Percentiles rank a stretch among this genome's conserved stretches.
phyloP scores from a whole-genome alignment of 768 basidiomycete genomes.

The Suillus bovinus region DNA sequence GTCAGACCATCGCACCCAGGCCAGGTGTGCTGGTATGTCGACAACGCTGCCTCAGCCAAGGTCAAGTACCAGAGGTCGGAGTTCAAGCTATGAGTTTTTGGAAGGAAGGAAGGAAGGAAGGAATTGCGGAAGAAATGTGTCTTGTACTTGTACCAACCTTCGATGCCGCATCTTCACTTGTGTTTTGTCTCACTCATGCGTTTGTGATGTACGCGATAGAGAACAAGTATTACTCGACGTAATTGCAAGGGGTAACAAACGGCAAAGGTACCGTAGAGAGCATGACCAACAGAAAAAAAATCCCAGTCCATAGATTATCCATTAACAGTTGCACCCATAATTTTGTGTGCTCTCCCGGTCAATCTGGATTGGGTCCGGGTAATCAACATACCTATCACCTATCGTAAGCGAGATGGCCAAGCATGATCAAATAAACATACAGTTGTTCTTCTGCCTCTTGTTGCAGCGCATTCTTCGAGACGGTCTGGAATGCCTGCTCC shows the following conservation, averaged over 20 bases:
- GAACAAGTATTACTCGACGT: constrained; percentile 35
- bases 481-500: constrained; percentile 99
- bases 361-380: constrained; percentile 97
- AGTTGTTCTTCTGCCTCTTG: constrained; percentile 96
- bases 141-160: constrained; percentile 28
- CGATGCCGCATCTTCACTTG: constrained; percentile 13
- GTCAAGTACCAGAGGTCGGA: constrained; percentile 55
- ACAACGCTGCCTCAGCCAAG: constrained; percentile 75
- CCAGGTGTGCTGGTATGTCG: constrained; percentile 93
- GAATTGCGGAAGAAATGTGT: constrained; percentile 8
- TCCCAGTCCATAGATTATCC: constrained; percentile 29
- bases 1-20: constrained; percentile 81
- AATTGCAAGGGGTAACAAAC: constrained; percentile 34
- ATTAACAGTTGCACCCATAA: constrained; percentile 87
- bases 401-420: constrained; percentile 14
- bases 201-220: constrained; percentile 12
- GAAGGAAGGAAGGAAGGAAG: constrained; percentile 11
- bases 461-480: constrained; percentile 98
- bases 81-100: constrained; percentile 50
- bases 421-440: constrained; percentile 46
- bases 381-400: constrained; percentile 87
- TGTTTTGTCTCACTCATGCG: constrained; percentile 15
- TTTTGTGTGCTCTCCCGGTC: constrained; percentile 90
- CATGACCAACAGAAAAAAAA: constrained; percentile 27
- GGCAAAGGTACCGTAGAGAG: constrained; percentile 22